These are phyloP conservation scores for Mycena vulgaris DNA, from an alignment of 768 basidiomycete species.

Conservation along the genomic window DNA sequence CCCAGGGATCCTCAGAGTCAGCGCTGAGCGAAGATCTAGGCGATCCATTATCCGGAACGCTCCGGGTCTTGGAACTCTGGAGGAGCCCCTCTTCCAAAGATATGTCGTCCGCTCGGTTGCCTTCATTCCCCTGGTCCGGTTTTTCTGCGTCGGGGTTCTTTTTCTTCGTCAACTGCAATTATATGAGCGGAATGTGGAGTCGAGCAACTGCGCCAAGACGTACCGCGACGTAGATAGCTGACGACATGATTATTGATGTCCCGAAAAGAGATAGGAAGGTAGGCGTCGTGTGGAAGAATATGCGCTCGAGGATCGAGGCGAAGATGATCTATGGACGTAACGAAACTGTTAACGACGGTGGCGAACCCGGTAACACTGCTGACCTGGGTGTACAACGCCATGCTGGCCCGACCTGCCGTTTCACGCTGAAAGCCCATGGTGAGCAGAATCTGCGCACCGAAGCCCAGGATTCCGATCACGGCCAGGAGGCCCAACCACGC, in stretches of 20 bases:
- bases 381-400: constrained; percentile 71
- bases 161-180: constrained; percentile 32
- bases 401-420: constrained; percentile 71
- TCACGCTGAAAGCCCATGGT: constrained; percentile 76
- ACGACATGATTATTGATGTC: constrained; percentile 72
- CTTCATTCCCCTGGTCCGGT: not conserved
- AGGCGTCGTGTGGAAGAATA: constrained; percentile 74
- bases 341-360: not conserved
- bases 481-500: constrained; percentile 64
- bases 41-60: not conserved
- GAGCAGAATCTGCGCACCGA: constrained; percentile 67
- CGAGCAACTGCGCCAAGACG: constrained; percentile 37
- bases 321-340: constrained; percentile 69
- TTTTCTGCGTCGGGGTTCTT: not conserved
- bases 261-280: constrained; percentile 74
- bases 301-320: constrained; percentile 72
- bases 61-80: not conserved
- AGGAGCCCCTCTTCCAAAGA: constrained; percentile 30
- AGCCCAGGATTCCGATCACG: constrained; percentile 69
- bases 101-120: not conserved
- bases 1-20: not conserved
- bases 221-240: constrained; percentile 79
- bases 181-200: not conserved
- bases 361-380: constrained; percentile 11
- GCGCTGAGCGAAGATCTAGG: not conserved